Evolutionary conservation across 176 grass and related monocot genomes (phyloP), one percentile per base, ranked within the genome.

Genomic region (Musa itinerans): DNA sequence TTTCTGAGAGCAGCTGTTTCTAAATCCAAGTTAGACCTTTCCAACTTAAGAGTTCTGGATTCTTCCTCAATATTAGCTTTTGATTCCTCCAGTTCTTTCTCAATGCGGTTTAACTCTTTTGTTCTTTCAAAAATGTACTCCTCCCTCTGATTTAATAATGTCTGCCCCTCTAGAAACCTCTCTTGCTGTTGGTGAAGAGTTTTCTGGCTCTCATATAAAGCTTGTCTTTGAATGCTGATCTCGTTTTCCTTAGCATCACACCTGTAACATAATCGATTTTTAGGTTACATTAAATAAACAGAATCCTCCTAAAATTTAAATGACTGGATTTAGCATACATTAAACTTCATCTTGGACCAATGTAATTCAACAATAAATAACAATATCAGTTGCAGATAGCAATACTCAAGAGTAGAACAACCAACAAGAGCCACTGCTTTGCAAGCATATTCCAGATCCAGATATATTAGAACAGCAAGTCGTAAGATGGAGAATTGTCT

Each of bases 151-250:
- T 87, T 89, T 70, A 94, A 76, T 76, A 94, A 82, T 13, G 61
- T 54, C 74, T 99, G 88, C 49, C 91, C 74, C 65, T 89, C 89
- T 22, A 84, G 53, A 72, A 86, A 62, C 23, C 74, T 84, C 63
- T 94, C 80, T 78, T 94, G 88, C 76, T 84, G 87, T 76, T 92
- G 81, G 86, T 94, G 71, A 69, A 99, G 69, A 76, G 93, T 61
- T 53, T 83, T 89, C 65, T 99, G 86, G 51, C 81, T 94, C 53
- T 89, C 90, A 72, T 90, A 80, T 66, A 99, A 73, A 5, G 56
- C 79, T 84, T 84, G 85, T 72, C 85, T 91, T 65, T 92, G 80
- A 14, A 78, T 34, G 69, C 11, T 94, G n/a, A 99, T 87, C 25
- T 92, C 95, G 13, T 83, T 85, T 63, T 92, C 86, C 78, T 99